phyloP scores from a whole-genome alignment of 768 basidiomycete species.

The Russula olivacea region DNA sequence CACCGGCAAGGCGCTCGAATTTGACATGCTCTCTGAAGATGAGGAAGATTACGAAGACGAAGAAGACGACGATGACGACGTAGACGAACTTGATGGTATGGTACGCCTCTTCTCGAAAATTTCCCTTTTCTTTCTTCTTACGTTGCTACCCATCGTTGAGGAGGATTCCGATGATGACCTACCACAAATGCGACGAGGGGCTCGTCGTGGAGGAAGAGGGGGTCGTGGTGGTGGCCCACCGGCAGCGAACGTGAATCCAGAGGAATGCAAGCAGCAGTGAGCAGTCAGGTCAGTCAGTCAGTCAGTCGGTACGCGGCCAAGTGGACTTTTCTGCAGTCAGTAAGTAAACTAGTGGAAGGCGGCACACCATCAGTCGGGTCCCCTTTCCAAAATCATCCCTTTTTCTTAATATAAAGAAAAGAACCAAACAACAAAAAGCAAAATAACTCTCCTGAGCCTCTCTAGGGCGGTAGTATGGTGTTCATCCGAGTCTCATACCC shows the following conservation, averaged over 20 bases:
- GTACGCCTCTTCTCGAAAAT: conserved; percentile 32
- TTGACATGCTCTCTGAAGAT: conserved; percentile 46
- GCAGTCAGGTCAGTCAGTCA: background rate
- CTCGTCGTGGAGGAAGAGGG: conserved; percentile 29
- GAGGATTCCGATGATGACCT: conserved; percentile 69
- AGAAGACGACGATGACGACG: conserved; percentile 54
- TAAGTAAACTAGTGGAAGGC: background rate
- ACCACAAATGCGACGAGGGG: conserved; percentile 49
- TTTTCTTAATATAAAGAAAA: background rate
- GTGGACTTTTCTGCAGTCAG: background rate
- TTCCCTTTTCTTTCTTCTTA: background rate
- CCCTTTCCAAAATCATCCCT: background rate
- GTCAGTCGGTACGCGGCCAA: conserved; percentile 22
- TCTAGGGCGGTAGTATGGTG: conserved; percentile 7
- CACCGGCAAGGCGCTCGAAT: conserved; percentile 91
- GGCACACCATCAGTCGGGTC: background rate
- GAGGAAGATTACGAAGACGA: conserved; percentile 46
- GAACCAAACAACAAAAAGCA: background rate
- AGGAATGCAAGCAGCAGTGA: conserved; percentile 93
- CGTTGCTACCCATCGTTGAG: conserved; percentile 16
- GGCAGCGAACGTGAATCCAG: conserved; percentile 55
- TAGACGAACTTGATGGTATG: conserved; percentile 25
- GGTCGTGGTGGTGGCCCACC: conserved; percentile 32
- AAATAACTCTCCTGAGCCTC: background rate
- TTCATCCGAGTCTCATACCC: conserved; percentile 2